Evolutionary conservation across 192 early-diverging fungal genomes (phyloP), one percentile per base, ranked within the genome.

Genomic region (Backusella mclennaniae): DNA sequence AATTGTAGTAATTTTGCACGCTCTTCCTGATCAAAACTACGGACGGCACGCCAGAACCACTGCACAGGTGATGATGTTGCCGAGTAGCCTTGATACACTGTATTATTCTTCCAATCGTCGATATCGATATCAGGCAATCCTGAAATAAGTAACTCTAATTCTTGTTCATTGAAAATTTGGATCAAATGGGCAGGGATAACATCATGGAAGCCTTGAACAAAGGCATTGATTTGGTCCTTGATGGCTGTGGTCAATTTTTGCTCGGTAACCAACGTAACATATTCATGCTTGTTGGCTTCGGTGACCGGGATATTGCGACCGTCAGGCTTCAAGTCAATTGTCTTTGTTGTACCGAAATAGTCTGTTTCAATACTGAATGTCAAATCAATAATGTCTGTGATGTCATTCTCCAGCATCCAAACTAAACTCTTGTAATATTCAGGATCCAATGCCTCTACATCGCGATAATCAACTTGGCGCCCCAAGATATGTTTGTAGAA

Each of bases 51-150:
- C 98, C 98, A 99, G 89, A 99, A 99, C 96, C 96, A 96, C 80
- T 97, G 96, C 53, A 99, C 92, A 80, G 96, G 97, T 26, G 95
- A 94, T 23, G 95, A 94, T 21, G 92, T 86, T 14, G 87, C 81
- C 21, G 91, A 89, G 82, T 96, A 99, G 46, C 95, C 94, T 75
- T 96, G 94, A 80, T 99, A 99, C 82, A 95, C 95, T 14, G 96
- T 96, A 85, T 96, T 98, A 85, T 99, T 99, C 79, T 96, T 96
- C 98, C 97, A 98, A 83, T 99, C 98, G 78, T 99, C 98, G 69
- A 99, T 94, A 81, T 99, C 98, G 78, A 99, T 97, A 76, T 99
- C 98, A 3, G 98, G 98, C 86, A 99, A 84, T 26, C 98, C 98
- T 53, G 96, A 98, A 80, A 99, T 99, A 73, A 99, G 84, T 66